Conservation (phyloP, 2,329 filamentous ascomycete genomes). For the Aspergillus floridensis region DNA sequence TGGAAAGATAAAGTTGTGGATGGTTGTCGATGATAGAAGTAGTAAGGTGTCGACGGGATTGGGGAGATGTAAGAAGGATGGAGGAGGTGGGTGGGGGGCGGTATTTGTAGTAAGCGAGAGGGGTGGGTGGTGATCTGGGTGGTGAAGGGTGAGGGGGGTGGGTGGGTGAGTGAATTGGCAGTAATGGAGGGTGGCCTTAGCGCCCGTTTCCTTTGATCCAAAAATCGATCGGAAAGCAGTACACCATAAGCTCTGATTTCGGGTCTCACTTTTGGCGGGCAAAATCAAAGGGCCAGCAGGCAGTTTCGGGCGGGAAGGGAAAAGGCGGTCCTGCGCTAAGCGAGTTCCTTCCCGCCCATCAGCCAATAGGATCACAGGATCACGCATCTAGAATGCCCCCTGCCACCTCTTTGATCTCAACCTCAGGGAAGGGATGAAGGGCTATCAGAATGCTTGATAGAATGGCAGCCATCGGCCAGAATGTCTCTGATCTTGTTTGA, state of each 20-base stretch:
- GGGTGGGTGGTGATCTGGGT: conserved; percentile 36
- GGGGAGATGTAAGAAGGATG: conserved; percentile 38
- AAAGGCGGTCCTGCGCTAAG: conserved; percentile 32
- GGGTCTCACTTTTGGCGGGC: conserved; percentile 25
- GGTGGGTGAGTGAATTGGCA: conserved; percentile 32
- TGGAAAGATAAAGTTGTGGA: conserved; percentile 26
- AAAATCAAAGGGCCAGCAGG: conserved; percentile 21
- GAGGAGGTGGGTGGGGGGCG: conserved; percentile 39
- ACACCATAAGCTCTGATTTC: conserved; percentile 34
- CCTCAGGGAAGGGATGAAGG: conserved; percentile 20
- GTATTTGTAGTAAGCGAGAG: conserved; percentile 41
- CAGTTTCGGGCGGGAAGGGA: conserved; percentile 4
- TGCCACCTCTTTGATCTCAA: conserved; percentile 36
- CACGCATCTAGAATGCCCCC: conserved; percentile 32
- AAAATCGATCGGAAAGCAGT: conserved; percentile 35
- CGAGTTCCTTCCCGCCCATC: conserved; percentile 24
- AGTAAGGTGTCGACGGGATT: conserved; percentile 21
- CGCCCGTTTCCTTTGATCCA: conserved; percentile 29
- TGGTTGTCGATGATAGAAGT: conserved; percentile 16
- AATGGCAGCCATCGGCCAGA: conserved; percentile 11
- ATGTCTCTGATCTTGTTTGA: conserved; percentile 15
- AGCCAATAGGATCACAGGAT: conserved; percentile 41
- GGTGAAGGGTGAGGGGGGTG: conserved; percentile 21
- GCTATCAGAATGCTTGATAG: conserved; percentile 17
- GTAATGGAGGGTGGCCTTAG: conserved; percentile 27